Base-by-base conservation (phyloP, 2,329 filamentous ascomycete genomes). In the Microdochium paspali region DNA sequence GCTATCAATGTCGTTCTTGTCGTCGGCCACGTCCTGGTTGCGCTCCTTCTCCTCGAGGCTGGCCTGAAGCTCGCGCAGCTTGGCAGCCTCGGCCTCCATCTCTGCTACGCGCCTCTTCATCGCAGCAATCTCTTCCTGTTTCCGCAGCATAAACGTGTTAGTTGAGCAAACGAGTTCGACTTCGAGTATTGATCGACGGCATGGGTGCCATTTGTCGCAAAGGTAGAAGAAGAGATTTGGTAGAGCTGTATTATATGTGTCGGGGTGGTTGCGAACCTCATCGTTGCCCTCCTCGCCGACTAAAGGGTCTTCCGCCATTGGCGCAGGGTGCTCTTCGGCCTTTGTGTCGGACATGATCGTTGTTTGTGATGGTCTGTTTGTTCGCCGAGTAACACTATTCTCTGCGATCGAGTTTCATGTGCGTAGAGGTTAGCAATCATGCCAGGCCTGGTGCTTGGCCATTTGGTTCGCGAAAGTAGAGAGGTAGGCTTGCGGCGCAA, bases 1-100 rank as follows among this genome's bases (percentile, higher is more conserved):
- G 56, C 84, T 84, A 69, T 98, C 93, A 50, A 98, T 83, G 56
- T 96, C 94, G 66, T 96, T 90, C 69, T 94, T 95, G 71, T 90
- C 90, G 64, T 97, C 93, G 55, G 85, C 81, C 51, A 93, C 76
- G 57, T 87, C 87, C 54, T 89, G 83, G 53, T 82, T 84, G 60
- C 93, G 86, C 63, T 90, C 83, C 65, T 93, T 86, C 63, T 90
- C 83, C 64, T 97, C 91, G 52, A 97, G 77, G 47, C 77, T 83
- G 47, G 84, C 84, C 65, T 93, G 87, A 87, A 93, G 90, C 67
- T 91, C 87, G 55, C 87, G 80, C 47, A 93, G 77, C 68, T 90
- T 90, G 50, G 85, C 85, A 4, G 87, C 87, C 72, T 93, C 87
- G 60, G 88, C 86, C 70, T 93, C 87, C 87, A 93, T 93, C 71